Percentiles rank a stretch among this genome's conserved stretches.
These are phyloP conservation scores for Quercus phellos DNA, from an alignment of 331 rosid genomes.

Conservation along the genomic window DNA sequence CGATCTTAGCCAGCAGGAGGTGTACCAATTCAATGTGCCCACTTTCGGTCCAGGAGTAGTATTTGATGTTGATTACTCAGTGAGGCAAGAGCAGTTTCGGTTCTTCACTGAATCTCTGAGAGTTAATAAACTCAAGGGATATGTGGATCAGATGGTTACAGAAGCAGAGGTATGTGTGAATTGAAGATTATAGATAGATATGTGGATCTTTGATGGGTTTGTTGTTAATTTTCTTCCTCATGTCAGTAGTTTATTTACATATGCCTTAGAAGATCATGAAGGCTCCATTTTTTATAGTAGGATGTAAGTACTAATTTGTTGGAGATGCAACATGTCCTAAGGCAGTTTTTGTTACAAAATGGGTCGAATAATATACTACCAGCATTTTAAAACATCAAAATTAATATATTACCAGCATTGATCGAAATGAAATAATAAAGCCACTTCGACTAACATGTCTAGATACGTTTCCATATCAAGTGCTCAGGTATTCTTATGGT, in stretches of 20 bases:
- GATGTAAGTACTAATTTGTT: not conserved
- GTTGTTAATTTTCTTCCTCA: not conserved
- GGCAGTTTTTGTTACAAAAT: not conserved
- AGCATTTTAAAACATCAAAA: not conserved
- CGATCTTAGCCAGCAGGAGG: slow-evolving; percentile 90
- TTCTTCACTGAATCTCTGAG: slow-evolving; percentile 68
- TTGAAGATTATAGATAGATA: not conserved
- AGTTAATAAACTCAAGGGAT: slow-evolving; percentile 54
- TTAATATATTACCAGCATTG: not conserved
- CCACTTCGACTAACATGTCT: too few relatives aligned
- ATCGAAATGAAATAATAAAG: not conserved
- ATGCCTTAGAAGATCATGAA: not conserved
- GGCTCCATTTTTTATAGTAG: not conserved
- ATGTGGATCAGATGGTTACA: slow-evolving; percentile 87
- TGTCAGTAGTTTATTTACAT: not conserved
- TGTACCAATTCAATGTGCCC: slow-evolving; percentile 83
- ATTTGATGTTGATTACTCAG: slow-evolving; percentile 80
- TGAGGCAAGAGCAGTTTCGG: slow-evolving; percentile 76
- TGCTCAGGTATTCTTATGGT: not conserved
- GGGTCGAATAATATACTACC: not conserved
- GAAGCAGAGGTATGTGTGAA: slow-evolving; percentile 58
- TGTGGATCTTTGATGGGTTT: not conserved
- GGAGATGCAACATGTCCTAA: not conserved
- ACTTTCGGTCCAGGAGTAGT: slow-evolving; percentile 93
- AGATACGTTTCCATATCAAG: not conserved